Evolutionary conservation across 1,284 basidiomycete genomes (phyloP), one percentile per base, ranked within the genome.

Genomic region (Tylopilus orsonianus): DNA sequence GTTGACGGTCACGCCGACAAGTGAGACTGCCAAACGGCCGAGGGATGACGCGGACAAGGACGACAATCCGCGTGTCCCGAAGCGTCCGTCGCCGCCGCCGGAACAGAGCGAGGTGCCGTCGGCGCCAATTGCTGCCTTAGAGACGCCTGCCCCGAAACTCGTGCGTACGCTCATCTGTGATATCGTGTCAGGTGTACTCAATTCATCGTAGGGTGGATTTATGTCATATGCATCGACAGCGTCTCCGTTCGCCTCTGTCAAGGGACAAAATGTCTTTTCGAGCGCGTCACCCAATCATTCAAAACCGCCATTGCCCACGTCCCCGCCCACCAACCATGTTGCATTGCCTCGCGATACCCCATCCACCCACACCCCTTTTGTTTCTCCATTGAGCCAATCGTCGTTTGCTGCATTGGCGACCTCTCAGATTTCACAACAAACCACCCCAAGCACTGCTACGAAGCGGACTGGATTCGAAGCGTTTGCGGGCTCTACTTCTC

Each of bases 171-270:
- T 42, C 16, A 45, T 32, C 33, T 24, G 37, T 42, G 41, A 35
- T 41, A 20, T 44, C 36, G 7, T 44, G 18, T 41, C 41, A 23
- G 49, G 27, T 39, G 39, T 29, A 44, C 46, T 54, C 45, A 48
- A 55, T 51, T 13, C 30, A 34, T 43, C 48, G 34, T 52, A 78
- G 81, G 66, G 77, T 43, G 86, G 86, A 24, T 89, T 89, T 64
- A 82, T 84, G 77, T 81, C 85, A 1, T 89, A 87, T 55, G 85
- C 85, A 10, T 82, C 83, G 2, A 71, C 78, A 8, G 76, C 70
- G 47, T 88, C 87, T 0, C 86, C 86, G 4, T 89, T 89, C 56
- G 78, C 83, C 8, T 67, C 76, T 44, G 78, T 85, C 53, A 83
- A 81, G 56, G 85, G 84, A 42, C 76, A 82, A 50, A 85, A 78